Evolutionary conservation across 2,329 filamentous ascomycete genomes (phyloP).

Genomic region (Aspergillus sp.): DNA sequence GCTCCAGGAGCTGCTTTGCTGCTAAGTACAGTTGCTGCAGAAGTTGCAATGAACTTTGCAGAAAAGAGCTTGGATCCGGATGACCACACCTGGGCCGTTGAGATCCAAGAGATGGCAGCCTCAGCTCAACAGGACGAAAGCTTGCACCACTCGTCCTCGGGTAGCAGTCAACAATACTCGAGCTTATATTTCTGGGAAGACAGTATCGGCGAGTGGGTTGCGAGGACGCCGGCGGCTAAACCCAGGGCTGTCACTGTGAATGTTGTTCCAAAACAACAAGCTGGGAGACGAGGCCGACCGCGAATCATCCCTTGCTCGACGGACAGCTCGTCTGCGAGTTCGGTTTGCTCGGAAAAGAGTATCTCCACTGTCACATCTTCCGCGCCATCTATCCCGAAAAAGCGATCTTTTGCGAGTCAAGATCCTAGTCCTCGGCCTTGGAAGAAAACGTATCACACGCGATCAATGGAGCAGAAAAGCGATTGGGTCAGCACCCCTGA

Average conservation of each 20-base stretch:
- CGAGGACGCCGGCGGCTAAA: slow-evolving; percentile 48
- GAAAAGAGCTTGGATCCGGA: slow-evolving; percentile 42
- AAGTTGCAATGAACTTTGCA: slow-evolving; percentile 47
- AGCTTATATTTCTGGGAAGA: slow-evolving; percentile 58
- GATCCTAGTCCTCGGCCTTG: slow-evolving; percentile 24
- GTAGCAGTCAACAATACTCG: slow-evolving; percentile 21
- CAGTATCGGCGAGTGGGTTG: slow-evolving; percentile 62
- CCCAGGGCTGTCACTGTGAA: slow-evolving; percentile 21
- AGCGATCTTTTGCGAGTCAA: slow-evolving; percentile 23
- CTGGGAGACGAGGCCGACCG: slow-evolving; percentile 19
- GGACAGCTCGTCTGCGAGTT: slow-evolving; percentile 29
- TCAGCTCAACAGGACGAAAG: slow-evolving; percentile 23
- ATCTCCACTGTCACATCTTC: slow-evolving; percentile 38
- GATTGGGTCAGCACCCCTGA: slow-evolving; percentile 9
- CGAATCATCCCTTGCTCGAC: slow-evolving; percentile 27
- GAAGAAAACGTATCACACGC: slow-evolving; percentile 30
- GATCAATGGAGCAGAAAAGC: slow-evolving; percentile 20
- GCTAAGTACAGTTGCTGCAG: slow-evolving; percentile 42
- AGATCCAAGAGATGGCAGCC: slow-evolving; percentile 41
- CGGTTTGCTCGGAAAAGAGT: slow-evolving; percentile 24
- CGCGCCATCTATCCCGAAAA: slow-evolving; percentile 31
- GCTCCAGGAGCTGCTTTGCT: slow-evolving; percentile 32
- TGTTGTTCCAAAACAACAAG: slow-evolving; percentile 7
- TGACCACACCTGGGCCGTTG: slow-evolving; percentile 45
- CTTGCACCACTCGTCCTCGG: slow-evolving; percentile 14